Percentiles rank a stretch among this genome's conserved stretches.
These are phyloP conservation scores for Sparassis latifolia DNA, from an alignment of 1,284 basidiomycete genomes.

Conservation along the genomic window DNA sequence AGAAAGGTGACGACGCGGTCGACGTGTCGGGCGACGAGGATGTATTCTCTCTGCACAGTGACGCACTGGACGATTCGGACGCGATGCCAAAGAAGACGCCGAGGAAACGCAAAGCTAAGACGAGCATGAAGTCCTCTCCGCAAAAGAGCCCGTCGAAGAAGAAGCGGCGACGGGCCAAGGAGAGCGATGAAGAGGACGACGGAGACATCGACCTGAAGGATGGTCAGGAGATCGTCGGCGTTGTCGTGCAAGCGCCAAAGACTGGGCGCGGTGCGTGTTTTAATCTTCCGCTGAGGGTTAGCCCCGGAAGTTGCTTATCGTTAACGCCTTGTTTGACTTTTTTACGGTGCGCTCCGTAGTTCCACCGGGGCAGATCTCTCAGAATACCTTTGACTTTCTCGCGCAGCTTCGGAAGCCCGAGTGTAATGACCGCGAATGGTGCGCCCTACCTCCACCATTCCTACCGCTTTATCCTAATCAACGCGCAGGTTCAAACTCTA, in stretches of 20 bases:
- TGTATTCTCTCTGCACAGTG: constrained; percentile 14
- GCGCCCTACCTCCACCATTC: constrained; percentile 13
- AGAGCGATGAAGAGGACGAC: constrained; percentile 27
- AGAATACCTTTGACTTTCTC: constrained; percentile 80
- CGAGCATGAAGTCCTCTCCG: constrained; percentile 5
- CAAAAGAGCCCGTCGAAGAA: constrained; percentile 14
- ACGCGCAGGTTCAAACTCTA: constrained; percentile 61
- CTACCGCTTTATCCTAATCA: neutral
- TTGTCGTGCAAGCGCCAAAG: constrained; percentile 69
- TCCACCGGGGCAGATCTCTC: constrained; percentile 79
- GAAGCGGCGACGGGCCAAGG: constrained; percentile 23
- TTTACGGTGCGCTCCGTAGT: constrained; percentile 36
- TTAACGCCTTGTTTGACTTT: neutral
- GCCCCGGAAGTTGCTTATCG: neutral
- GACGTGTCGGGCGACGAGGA: constrained; percentile 6
- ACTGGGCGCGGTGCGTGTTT: constrained; percentile 62
- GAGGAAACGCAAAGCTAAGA: constrained; percentile 25
- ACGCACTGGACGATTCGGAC: constrained; percentile 28
- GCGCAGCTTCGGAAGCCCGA: constrained; percentile 63
- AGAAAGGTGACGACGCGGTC: constrained; percentile 5
- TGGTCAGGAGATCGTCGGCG: constrained; percentile 65
- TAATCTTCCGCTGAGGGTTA: neutral
- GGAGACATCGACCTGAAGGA: constrained; percentile 47
- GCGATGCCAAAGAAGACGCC: constrained; percentile 24
- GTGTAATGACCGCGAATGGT: constrained; percentile 88